Base-by-base conservation (phyloP, 2,329 filamentous ascomycete genomes). In the Lanzia echinophila region DNA sequence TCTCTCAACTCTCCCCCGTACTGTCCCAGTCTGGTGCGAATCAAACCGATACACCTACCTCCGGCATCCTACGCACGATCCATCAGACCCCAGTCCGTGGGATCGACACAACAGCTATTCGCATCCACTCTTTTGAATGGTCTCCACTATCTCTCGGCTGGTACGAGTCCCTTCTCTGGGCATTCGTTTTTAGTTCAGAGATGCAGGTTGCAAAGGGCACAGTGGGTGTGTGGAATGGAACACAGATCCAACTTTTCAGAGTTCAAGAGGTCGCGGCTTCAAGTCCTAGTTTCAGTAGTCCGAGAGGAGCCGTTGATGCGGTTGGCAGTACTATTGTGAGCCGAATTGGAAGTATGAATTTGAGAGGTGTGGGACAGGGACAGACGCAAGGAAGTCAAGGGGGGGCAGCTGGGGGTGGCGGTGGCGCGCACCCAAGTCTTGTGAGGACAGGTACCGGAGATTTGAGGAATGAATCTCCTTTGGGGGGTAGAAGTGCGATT, bases 161-260 rank as follows among this genome's bases (percentile, higher is more conserved):
- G 94, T 96, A 97, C 69, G 90, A 96, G 70, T 92, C 89, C 5
- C 76, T 97, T 12, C 77, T 99, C 10, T 99, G 94, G 94, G 86
- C 90, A 15, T 88, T 96, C 63, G 83, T 96, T 50, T 97, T 96
- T 68, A 84, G 87, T 28, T 86, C 84, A 63, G 94, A 99, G 72
- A 89, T 96, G 84, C 83, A 90, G 55, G 82, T 92, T 28, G 82
- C 86, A 0, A 91, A 87, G 67, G 91, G 91, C 31, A 91, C 88
- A 2, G 88, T 91, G 32, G 92, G 94, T 7, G 84, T 96, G 1
- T 99, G 94, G 92, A 96, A 92, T 66, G 88, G 90, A 34, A 97
- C 94, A 1, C 77, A 77, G 2, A 89, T 99, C 68, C 87, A 86
- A 67, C 75, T 99, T 13, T 99, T 99, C 73, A 84, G 83, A 47